Evolutionary conservation across 441 rosid genomes (phyloP).

Genomic region (Jatropha podagrica): DNA sequence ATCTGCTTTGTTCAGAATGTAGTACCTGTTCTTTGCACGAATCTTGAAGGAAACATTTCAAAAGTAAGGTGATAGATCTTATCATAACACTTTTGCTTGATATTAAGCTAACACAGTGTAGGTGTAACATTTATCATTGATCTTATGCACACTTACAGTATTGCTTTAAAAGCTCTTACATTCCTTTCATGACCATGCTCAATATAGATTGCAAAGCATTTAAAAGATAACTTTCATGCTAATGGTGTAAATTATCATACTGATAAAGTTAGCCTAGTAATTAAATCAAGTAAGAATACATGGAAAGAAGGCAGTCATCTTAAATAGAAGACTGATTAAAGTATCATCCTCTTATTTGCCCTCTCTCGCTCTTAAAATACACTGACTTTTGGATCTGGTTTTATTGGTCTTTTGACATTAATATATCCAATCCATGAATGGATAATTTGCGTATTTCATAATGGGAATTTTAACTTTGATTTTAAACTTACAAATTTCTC

Average conservation of each 20-base stretch:
- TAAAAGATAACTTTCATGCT: neutral
- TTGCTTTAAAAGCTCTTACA: neutral
- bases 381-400: neutral
- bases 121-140: neutral
- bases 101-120: neutral
- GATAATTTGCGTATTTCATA: neutral
- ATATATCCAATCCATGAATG: neutral
- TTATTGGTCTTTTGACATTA: neutral
- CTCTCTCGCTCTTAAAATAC: neutral
- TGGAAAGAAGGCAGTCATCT: too few species aligned
- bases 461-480: neutral
- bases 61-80: conserved; percentile 78
- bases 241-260: neutral
- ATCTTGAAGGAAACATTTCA: conserved; percentile 93
- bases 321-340: neutral
- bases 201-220: neutral
- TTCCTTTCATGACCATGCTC: neutral
- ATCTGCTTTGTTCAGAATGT: conserved; percentile 62
- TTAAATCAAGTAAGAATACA: too few species aligned
- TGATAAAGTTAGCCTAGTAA: neutral
- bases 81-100: conserved; percentile 14
- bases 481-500: neutral
- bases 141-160: too few species aligned
- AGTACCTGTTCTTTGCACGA: conserved; percentile 89
- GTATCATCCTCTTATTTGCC: neutral